Evolutionary conservation across 2,329 filamentous ascomycete species (phyloP), one percentile per base, ranked within the genome.

Genomic region (Lachnellula arida): DNA sequence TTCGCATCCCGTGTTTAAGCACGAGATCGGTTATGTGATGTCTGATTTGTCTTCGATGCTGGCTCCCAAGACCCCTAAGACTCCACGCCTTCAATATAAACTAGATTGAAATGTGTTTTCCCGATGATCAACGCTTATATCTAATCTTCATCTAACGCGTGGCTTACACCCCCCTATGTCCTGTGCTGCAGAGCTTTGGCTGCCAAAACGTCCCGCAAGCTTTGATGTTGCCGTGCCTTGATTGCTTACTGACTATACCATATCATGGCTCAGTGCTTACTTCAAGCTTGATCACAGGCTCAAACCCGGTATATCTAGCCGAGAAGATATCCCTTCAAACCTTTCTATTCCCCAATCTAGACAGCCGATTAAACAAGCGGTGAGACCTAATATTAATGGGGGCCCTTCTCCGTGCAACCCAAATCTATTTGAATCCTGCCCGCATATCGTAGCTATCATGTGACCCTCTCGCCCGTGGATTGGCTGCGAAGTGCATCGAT

Each of bases 401-500:
- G 8, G 37, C 22, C 35, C 22, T 39, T 15, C 17, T 46, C 23
- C 44, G 47, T 43, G 37, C 34, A 46, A 49, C 55, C 50, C 37
- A 19, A 46, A 51, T 48, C 50, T 17, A 35, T 22, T n/a, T 25
- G 42, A 23, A 46, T 32, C 19, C 46, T 46, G 35, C 9, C 48
- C 48, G 51, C 55, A 57, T 57, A 42, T 32, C 34, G 15, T n/a
- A 32, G 43, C 43, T 42, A 60, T 65, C 64, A 66, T 55, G 61
- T 63, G 53, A 59, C 50, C 34, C 50, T 61, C 23, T 54, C 52
- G 39, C 65, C 69, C 37, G 68, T 70, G 46, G 71, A 73, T 61
- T 71, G 72, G 7, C 73, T 76, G 64, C 81, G 75, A 46, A 87
- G 66, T 4, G 82, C 87, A 71, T 93, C 88, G 40, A 93, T 88